Evolutionary conservation across 805 yeast species (phyloP).

Genomic region (Metschnikowia santaceciliae): DNA sequence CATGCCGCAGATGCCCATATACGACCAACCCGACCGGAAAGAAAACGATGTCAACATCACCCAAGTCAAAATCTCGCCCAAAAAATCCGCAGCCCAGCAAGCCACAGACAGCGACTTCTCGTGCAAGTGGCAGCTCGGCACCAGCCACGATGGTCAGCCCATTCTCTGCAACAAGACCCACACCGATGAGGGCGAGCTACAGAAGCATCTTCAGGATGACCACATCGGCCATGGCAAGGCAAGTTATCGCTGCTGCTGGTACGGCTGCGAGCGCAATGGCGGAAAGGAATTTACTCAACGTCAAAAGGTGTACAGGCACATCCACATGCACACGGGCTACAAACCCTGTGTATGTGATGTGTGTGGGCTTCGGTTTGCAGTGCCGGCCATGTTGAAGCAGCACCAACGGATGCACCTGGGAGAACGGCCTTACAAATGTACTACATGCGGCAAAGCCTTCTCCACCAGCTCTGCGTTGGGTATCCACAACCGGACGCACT

Average conservation of each 20-base stretch:
- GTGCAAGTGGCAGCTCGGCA: conserved; percentile 44
- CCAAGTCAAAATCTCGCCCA: conserved; percentile 31
- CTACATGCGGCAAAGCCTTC: conserved; percentile 69
- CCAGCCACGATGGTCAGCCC: conserved; percentile 25
- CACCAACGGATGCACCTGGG: conserved; percentile 86
- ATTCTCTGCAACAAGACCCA: conserved; percentile 51
- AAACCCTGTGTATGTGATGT: conserved; percentile 70
- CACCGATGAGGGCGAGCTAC: conserved; percentile 54
- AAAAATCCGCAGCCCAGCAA: conserved; percentile 8
- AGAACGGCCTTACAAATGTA: conserved; percentile 79
- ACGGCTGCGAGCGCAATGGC: conserved; percentile 60
- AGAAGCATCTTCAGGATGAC: conserved; percentile 59
- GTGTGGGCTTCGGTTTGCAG: conserved; percentile 73
- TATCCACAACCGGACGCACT: conserved; percentile 80
- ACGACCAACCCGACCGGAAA: background rate
- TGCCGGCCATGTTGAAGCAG: conserved; percentile 71
- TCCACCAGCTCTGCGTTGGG: conserved; percentile 80
- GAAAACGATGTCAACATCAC: conserved; percentile 27
- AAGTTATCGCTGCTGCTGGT: conserved; percentile 72
- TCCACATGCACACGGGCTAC: conserved; percentile 83
- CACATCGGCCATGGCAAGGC: conserved; percentile 78
- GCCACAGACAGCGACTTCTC: conserved; percentile 30
- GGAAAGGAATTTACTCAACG: conserved; percentile 68
- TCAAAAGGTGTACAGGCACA: conserved; percentile 81
- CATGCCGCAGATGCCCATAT: background rate